Percentiles rank a stretch among this genome's conserved stretches.
These are phyloP conservation scores for Nitzschia palea DNA, from an alignment of 108 stramenopile species.

Conservation along the genomic window DNA sequence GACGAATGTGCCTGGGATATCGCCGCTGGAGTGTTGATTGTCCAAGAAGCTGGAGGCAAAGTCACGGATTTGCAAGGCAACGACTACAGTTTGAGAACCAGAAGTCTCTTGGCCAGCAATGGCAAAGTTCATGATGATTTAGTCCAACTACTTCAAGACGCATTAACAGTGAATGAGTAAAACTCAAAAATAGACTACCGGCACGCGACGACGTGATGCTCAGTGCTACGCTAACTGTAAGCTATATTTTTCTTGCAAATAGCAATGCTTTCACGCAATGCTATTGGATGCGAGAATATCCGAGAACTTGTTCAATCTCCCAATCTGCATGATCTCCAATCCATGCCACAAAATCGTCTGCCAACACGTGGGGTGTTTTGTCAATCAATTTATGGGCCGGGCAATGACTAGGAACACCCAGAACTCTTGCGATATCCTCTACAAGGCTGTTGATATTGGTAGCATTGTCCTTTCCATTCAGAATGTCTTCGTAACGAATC, in stretches of 20 bases:
- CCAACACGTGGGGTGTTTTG: conserved; percentile 20
- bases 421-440: conserved; percentile 1
- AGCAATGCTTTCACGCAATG: background rate
- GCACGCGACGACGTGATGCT: too few species aligned
- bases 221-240: too few species aligned
- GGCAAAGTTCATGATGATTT: conserved; percentile 57
- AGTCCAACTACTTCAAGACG: conserved; percentile 28
- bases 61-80: conserved; percentile 68
- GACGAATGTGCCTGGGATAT: conserved; percentile 92
- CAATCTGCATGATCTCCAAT: conserved; percentile 14
- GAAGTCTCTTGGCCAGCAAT: conserved; percentile 70
- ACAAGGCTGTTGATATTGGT: background rate
- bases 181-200: too few species aligned
- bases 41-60: conserved; percentile 85
- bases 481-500: conserved; percentile 20
- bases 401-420: background rate
- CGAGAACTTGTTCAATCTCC: conserved; percentile 20
- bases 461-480: conserved; percentile 1
- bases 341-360: conserved; percentile 13
- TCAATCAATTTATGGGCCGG: background rate
- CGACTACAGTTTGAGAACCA: conserved; percentile 44
- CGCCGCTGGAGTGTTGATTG: conserved; percentile 81
- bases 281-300: conserved; percentile 9
- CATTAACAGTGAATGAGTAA: background rate
- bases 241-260: too few species aligned